phyloP scores from a whole-genome alignment of 2,329 filamentous ascomycete species.

The Kalaharituber pfeilii region DNA sequence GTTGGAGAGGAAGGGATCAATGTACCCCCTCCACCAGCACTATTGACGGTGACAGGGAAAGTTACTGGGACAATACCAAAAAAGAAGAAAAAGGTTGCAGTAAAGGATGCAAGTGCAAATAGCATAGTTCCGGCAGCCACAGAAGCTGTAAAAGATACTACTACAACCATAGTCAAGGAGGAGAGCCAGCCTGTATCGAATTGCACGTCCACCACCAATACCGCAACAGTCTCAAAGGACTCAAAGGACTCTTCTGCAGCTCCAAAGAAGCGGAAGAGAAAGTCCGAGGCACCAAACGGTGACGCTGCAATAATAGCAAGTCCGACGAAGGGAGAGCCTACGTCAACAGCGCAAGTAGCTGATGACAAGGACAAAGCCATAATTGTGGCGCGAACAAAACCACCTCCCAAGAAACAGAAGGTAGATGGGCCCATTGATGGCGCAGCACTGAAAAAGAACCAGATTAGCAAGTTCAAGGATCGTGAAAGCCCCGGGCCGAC shows the following conservation, averaged over 20 bases:
- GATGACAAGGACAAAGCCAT: neutral
- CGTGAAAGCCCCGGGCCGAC: neutral
- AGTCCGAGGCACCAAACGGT: slow-evolving; percentile 5
- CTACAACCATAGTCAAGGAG: neutral
- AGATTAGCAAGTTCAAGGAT: slow-evolving; percentile 2
- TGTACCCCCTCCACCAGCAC: slow-evolving; percentile 3
- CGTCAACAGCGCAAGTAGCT: neutral
- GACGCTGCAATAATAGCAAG: neutral
- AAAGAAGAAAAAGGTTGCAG: slow-evolving; percentile 13
- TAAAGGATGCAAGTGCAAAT: neutral
- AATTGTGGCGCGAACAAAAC: neutral
- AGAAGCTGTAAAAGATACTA: too few species aligned
- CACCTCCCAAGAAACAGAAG: slow-evolving; percentile 3
- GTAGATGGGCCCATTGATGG: neutral
- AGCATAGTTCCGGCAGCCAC: too few species aligned
- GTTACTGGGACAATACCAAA: neutral
- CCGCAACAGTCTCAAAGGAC: neutral
- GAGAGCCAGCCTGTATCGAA: slow-evolving; percentile 5
- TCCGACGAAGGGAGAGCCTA: neutral
- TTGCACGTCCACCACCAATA: slow-evolving; percentile 5
- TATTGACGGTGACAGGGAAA: neutral
- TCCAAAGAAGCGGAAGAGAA: slow-evolving; percentile 16
- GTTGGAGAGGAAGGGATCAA: neutral
- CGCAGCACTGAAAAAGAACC: neutral
- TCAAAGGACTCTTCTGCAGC: neutral